Percentiles rank a stretch among this genome's conserved stretches.
Conservation (phyloP, 2,329 filamentous ascomycete genomes). For the Sclerotinia nivalis region DNA sequence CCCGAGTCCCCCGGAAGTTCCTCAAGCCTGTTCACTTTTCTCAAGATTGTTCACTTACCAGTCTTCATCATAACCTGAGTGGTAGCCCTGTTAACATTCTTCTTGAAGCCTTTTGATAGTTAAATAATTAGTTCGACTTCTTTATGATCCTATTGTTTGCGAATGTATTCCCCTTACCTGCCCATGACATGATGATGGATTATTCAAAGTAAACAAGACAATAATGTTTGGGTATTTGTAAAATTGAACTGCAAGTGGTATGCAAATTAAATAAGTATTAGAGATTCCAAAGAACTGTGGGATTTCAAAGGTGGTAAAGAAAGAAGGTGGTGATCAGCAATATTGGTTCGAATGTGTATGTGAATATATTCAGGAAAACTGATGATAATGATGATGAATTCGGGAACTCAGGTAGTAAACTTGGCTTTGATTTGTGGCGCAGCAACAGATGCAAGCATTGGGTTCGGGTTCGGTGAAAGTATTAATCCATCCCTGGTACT, state of each 20-base stretch:
- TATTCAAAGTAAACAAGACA: constrained; percentile 1
- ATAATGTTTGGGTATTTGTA: constrained; percentile 1
- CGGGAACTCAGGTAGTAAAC: constrained; percentile 8
- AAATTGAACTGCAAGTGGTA: not conserved
- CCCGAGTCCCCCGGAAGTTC: not conserved
- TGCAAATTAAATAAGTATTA: not conserved
- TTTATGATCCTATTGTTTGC: constrained; percentile 35
- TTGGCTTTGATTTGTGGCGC: constrained; percentile 17
- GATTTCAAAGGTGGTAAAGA: not conserved
- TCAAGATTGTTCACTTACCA: constrained; percentile 50
- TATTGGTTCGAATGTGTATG: not conserved
- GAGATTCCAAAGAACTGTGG: not conserved
- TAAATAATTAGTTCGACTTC: not conserved
- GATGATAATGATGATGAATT: constrained; percentile 23
- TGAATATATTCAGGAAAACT: constrained; percentile 17
- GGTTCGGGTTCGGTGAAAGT: constrained; percentile 5
- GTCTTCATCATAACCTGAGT: constrained; percentile 99
- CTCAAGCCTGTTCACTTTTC: not conserved
- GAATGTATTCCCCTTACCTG: constrained; percentile 42
- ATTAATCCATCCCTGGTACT: not conserved
- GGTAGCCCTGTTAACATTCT: constrained; percentile 97
- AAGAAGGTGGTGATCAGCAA: constrained; percentile 7
- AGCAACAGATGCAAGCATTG: constrained; percentile 22
- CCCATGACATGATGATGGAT: constrained; percentile 49
- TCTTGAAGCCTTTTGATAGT: constrained; percentile 69